Evolutionary conservation across 192 early-diverging fungal species (phyloP).

Genomic region (Kickxella alabastrina): DNA sequence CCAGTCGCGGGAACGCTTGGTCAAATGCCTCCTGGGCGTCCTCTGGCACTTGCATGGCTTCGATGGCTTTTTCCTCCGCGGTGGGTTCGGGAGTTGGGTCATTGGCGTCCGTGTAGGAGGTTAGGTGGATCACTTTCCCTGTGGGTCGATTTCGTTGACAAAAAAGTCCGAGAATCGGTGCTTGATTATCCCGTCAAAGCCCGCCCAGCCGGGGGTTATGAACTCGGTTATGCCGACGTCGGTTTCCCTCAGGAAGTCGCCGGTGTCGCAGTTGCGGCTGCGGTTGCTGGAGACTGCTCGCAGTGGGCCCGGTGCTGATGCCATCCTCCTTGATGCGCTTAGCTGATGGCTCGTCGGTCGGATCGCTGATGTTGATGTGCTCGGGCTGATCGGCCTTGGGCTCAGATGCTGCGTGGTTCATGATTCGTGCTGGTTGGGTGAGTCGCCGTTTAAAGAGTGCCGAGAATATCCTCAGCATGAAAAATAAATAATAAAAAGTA

Average conservation of each 20-base stretch:
- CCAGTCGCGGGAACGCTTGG: slow-evolving; percentile 22
- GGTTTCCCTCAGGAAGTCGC: slow-evolving; percentile 48
- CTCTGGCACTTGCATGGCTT: slow-evolving; percentile 23
- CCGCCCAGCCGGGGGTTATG: slow-evolving; percentile 24
- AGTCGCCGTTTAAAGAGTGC: neutral
- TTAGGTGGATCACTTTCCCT: slow-evolving; percentile 70
- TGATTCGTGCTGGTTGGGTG: neutral
- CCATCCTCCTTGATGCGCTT: slow-evolving; percentile 26
- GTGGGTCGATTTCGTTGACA: slow-evolving; percentile 83
- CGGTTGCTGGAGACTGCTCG: slow-evolving; percentile 1
- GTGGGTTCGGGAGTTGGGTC: slow-evolving; percentile 28
- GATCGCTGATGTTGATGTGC: neutral
- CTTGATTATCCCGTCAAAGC: slow-evolving; percentile 51
- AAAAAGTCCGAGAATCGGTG: slow-evolving; percentile 82
- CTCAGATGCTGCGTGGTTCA: neutral
- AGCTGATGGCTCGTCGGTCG: slow-evolving; percentile 6
- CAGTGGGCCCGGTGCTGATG: neutral
- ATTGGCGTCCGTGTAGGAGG: slow-evolving; percentile 30
- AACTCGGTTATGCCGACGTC: slow-evolving; percentile 68
- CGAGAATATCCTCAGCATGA: neutral
- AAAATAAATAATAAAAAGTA: slow-evolving; percentile 1
- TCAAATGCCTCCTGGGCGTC: slow-evolving; percentile 26
- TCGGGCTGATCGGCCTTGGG: no score
- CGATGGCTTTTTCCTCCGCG: slow-evolving; percentile 27
- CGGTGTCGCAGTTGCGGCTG: no score